Evolutionary conservation across 768 basidiomycete species (phyloP).

Genomic region (Roridomyces roridus): DNA sequence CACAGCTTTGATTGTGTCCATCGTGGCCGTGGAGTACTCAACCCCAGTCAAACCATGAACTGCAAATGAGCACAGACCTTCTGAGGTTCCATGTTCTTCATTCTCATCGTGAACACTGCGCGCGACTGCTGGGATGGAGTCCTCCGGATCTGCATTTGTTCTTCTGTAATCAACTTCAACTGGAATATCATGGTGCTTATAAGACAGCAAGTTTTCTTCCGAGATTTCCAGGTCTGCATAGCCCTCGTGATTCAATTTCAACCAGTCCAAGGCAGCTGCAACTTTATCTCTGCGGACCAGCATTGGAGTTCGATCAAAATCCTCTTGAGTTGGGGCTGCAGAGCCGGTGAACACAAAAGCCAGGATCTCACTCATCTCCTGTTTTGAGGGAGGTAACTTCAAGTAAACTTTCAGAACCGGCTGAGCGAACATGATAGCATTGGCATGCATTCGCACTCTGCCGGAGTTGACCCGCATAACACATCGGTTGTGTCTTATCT

Average conservation of each 20-base stretch:
- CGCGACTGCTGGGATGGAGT: background rate
- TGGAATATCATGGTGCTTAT: constrained; percentile 6
- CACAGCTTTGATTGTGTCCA: constrained; percentile 21
- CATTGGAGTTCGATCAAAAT: constrained; percentile 9
- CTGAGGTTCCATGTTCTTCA: constrained; percentile 22
- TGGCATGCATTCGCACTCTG: constrained; percentile 31
- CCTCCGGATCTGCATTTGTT: constrained; percentile 3
- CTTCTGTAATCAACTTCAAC: constrained; percentile 15
- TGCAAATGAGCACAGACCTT: constrained; percentile 40
- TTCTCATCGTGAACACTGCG: constrained; percentile 14
- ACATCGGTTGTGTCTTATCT: constrained; percentile 32
- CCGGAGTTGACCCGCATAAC: constrained; percentile 34
- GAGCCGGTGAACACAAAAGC: constrained; percentile 11
- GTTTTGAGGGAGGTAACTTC: constrained; percentile 27
- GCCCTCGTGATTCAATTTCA: constrained; percentile 13
- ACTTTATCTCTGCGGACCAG: constrained; percentile 21
- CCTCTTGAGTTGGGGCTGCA: background rate
- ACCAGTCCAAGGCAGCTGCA: constrained; percentile 12
- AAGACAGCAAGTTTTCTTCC: constrained; percentile 6
- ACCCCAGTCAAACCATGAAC: constrained; percentile 42
- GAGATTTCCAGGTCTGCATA: constrained; percentile 17
- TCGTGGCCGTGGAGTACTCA: constrained; percentile 15
- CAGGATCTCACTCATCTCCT: constrained; percentile 30
- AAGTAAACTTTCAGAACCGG: constrained; percentile 34
- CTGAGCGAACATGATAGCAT: constrained; percentile 36